phyloP scores from a whole-genome alignment of 805 yeast species.

The Wickerhamiella azyma region DNA sequence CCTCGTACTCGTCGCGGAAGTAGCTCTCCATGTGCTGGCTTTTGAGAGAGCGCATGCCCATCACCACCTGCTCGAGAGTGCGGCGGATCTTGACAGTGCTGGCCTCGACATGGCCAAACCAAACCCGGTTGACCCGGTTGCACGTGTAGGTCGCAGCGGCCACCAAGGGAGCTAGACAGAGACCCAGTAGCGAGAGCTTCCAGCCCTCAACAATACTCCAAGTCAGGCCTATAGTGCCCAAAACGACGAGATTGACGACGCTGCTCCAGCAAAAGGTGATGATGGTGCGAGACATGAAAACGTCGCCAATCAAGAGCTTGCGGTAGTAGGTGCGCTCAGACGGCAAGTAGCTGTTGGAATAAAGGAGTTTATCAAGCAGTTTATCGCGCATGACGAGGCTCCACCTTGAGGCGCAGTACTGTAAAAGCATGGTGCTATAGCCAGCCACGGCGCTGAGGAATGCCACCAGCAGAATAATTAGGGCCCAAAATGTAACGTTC shows the following conservation, averaged over 20 bases:
- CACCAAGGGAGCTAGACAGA: conserved; percentile 60
- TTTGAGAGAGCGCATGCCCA: conserved; percentile 50
- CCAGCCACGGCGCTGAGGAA: conserved; percentile 43
- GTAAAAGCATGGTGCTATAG: conserved; percentile 39
- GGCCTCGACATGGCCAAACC: conserved; percentile 14
- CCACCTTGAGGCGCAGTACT: conserved; percentile 57
- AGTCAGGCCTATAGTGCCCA: conserved; percentile 45
- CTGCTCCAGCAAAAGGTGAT: conserved; percentile 50
- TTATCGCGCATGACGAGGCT: conserved; percentile 37
- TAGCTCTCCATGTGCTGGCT: conserved; percentile 38
- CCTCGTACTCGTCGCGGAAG: conserved; percentile 26
- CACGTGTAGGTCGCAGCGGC: conserved; percentile 38
- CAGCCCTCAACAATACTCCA: conserved; percentile 79
- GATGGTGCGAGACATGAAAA: conserved; percentile 59
- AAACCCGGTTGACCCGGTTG: conserved; percentile 27
- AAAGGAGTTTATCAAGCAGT: conserved; percentile 36
- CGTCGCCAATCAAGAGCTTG: conserved; percentile 64
- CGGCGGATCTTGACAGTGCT: conserved; percentile 10
- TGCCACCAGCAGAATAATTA: conserved; percentile 49
- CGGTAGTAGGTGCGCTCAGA: conserved; percentile 34
- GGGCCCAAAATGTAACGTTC: conserved; percentile 46
- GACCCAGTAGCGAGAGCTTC: conserved; percentile 73
- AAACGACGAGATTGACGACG: conserved; percentile 37
- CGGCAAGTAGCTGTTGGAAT: conserved; percentile 18
- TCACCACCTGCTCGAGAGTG: conserved; percentile 37